Conservation (phyloP, 2,329 filamentous ascomycete genomes). For the Neocatenulostroma microsporum region DNA sequence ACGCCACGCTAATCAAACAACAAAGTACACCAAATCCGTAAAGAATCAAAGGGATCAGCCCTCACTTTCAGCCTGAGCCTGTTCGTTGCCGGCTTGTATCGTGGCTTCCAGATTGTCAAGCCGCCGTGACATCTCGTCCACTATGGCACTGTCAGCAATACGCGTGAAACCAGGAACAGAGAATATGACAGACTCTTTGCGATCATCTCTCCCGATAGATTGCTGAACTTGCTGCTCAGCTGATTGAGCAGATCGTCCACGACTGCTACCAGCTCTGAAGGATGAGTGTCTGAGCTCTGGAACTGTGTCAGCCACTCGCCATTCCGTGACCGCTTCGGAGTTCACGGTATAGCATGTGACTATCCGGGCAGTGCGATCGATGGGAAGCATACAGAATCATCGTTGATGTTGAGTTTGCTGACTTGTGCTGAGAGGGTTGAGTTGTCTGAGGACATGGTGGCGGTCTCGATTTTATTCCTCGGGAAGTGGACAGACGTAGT, state of each 20-base stretch:
- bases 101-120: constrained; percentile 75
- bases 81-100: constrained; percentile 49
- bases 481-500: too few species aligned
- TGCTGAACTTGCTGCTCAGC: constrained; percentile 75
- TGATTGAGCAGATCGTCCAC: constrained; percentile 83
- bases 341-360: too few species aligned
- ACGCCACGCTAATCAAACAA: constrained; percentile 4
- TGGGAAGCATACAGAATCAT: constrained; percentile 7
- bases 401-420: constrained; percentile 14
- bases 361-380: too few species aligned
- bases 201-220: constrained; percentile 78
- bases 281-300: constrained; percentile 42
- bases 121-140: constrained; percentile 88
- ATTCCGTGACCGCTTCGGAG: too few species aligned
- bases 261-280: constrained; percentile 63
- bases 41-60: background rate
- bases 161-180: background rate
- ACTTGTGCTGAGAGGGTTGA: constrained; percentile 17
- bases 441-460: constrained; percentile 11
- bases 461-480: background rate
- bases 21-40: background rate
- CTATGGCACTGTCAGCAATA: constrained; percentile 38
- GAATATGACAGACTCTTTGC: constrained; percentile 61
- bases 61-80: constrained; percentile 4
- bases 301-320: constrained; percentile 6